Percentiles rank a stretch among this genome's conserved stretches.
Conservation (phyloP, 2,329 filamentous ascomycete species). For the Pseudophaeomoniella oleicola region DNA sequence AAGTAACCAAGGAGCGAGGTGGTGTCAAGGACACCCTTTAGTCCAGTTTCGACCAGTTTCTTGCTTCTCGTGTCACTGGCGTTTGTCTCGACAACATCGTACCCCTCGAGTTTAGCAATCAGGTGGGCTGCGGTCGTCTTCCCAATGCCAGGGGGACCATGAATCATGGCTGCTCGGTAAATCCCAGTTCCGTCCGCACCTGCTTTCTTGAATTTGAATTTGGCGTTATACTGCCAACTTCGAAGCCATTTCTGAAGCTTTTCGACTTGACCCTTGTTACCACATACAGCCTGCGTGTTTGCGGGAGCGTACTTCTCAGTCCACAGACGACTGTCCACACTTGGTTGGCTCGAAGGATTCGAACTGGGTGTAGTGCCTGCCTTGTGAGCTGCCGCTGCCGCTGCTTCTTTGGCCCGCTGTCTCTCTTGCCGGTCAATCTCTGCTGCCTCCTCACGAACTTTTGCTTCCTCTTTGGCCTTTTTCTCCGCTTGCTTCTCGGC, state of each 20-base stretch:
- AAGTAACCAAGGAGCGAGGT: constrained; percentile 88
- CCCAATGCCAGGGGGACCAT: constrained; percentile 88
- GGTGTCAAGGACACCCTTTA: constrained; percentile 86
- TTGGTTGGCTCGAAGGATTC: constrained; percentile 23
- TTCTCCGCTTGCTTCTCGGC: constrained; percentile 77
- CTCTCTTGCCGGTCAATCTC: constrained; percentile 79
- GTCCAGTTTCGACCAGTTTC: constrained; percentile 75
- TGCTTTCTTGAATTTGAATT: constrained; percentile 65
- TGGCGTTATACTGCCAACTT: constrained; percentile 65
- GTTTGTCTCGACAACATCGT: constrained; percentile 87
- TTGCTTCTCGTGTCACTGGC: constrained; percentile 94
- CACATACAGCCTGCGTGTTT: constrained; percentile 74
- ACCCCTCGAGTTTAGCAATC: constrained; percentile 82
- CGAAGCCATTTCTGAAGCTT: constrained; percentile 79
- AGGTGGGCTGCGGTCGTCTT: constrained; percentile 96
- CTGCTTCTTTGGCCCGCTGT: constrained; percentile 29
- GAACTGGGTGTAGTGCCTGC: constrained; percentile 23
- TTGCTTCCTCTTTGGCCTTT: constrained; percentile 69
- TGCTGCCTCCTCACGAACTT: constrained; percentile 62
- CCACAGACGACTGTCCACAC: constrained; percentile 57
- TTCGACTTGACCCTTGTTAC: constrained; percentile 82
- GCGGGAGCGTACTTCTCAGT: constrained; percentile 92
- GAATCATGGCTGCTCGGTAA: constrained; percentile 83
- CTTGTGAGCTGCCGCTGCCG: constrained; percentile 22
- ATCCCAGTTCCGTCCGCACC: constrained; percentile 74